These are phyloP conservation scores for Dioszegia hungarica DNA, from an alignment of 768 basidiomycete genomes.

Conservation along the genomic window DNA sequence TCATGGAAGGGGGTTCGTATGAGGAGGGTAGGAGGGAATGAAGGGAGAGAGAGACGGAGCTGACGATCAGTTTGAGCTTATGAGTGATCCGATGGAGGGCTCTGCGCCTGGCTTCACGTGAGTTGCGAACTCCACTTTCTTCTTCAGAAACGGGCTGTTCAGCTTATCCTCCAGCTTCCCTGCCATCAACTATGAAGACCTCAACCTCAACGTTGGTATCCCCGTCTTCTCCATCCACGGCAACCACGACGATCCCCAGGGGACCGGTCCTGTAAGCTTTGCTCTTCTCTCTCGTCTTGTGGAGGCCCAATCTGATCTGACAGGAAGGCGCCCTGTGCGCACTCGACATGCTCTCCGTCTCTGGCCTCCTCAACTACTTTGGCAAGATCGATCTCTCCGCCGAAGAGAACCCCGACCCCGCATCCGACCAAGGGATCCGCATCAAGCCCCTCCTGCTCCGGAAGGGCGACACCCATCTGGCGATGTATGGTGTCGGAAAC, in stretches of 20 bases:
- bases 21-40: background rate
- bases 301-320: background rate
- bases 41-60: background rate
- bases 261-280: constrained; percentile 73
- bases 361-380: constrained; percentile 94
- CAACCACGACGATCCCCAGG: constrained; percentile 98
- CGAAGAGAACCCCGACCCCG: constrained; percentile 60
- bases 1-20: background rate
- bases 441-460: constrained; percentile 84
- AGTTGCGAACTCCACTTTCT: constrained; percentile 40
- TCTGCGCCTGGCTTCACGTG: constrained; percentile 78
- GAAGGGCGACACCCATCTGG: constrained; percentile 81
- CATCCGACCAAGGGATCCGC: constrained; percentile 60
- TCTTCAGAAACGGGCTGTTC: background rate
- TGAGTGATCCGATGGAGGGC: constrained; percentile 90
- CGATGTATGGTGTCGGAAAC: constrained; percentile 91
- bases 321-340: constrained; percentile 94
- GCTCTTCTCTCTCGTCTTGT: background rate
- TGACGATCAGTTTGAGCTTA: constrained; percentile 62
- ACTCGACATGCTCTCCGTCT: constrained; percentile 87
- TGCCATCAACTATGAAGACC: constrained; percentile 93
- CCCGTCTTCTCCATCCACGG: constrained; percentile 99
- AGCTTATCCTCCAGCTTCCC: constrained; percentile 65
- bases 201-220: constrained; percentile 89
- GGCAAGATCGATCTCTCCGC: constrained; percentile 84